A percentile compares a stretch with the other conserved stretches of the same genome.
phyloP scores from a whole-genome alignment of 2,329 filamentous ascomycete genomes.

The Colletotrichum sp. region DNA sequence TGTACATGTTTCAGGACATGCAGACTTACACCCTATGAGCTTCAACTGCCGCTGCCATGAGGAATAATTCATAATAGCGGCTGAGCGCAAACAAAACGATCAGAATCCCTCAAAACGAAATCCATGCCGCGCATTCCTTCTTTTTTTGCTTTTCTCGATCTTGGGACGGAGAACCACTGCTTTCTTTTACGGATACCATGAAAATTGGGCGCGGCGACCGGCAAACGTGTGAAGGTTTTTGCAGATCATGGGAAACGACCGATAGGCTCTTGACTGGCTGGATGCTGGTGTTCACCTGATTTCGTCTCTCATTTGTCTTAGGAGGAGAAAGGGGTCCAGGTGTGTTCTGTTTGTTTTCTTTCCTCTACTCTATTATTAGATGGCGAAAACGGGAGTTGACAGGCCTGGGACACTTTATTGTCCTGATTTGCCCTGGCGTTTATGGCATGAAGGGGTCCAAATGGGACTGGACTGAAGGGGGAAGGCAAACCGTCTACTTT shows the following conservation, averaged over 20 bases:
- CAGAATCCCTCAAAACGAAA: neutral
- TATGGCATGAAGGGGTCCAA: neutral
- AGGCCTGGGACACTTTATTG: neutral
- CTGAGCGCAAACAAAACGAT: neutral
- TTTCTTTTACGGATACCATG: neutral
- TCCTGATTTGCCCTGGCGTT: neutral
- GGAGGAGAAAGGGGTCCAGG: neutral
- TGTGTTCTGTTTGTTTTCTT: neutral
- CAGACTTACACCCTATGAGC: conserved; percentile 24
- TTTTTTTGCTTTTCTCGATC: neutral
- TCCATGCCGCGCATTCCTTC: neutral
- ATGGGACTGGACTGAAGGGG: neutral
- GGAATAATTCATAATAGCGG: neutral
- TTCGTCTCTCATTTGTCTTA: neutral
- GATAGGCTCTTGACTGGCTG: neutral
- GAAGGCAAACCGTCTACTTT: neutral
- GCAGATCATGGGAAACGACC: conserved; percentile 8
- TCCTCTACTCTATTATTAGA: conserved; percentile 6
- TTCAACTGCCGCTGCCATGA: neutral
- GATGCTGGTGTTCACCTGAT: conserved; percentile 6
- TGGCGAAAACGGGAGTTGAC: conserved; percentile 2
- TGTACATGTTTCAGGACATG: conserved; percentile 35
- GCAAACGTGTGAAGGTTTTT: neutral
- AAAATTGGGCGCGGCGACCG: neutral
- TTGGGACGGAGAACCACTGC: neutral